Base-by-base conservation (phyloP, 495 filamentous ascomycete genomes). In the Immersiella caudata region DNA sequence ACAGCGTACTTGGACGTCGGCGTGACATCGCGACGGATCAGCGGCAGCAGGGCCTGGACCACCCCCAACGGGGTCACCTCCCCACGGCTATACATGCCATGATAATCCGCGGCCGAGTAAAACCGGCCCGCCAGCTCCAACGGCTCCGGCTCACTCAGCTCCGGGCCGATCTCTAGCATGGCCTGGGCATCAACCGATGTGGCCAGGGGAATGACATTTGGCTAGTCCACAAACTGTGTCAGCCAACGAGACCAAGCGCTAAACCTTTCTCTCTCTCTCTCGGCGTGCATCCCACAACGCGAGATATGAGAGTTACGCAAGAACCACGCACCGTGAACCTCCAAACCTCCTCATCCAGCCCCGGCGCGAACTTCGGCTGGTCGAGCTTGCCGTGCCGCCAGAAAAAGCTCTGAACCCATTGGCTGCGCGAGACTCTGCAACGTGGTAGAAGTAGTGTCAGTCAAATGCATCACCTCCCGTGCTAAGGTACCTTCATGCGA, bases 41-140 rank as follows among this genome's bases (percentile, higher is more conserved):
- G 76, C 7, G 89, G 87, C 1, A 97, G 82, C 50, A 97, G 76
- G 0, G 86, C 82, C 74, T 92, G 85, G 14, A 82, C 86, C 2
- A 98, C 91, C 24, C 84, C 82, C 0, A 85, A 80, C 0, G 94
- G 94, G 0, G 93, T 94, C 49, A 89, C 71, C 29, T 84, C 79
- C 12, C 90, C 90, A 0, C 86, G 84, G 55, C 82, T 81, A 76
- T 92, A 98, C 8, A 89, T 83, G 25, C 83, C 83, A 70, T 91
- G 88, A 71, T 93, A 97, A 73, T 96, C 91, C n/a, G 85, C 81
- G 1, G 87, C 86, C 11, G 90, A 92, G 74, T 88, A 85, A 74
- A 91, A 91, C 18, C 81, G 79, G 8, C 78, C 78, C 0, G 67
- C 77, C 68, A 76, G 75, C 75, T 75, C 81, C 57, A 67, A 63